Conservation (phyloP, 257 asterid genomes). For the Jacaranda mimosifolia region DNA sequence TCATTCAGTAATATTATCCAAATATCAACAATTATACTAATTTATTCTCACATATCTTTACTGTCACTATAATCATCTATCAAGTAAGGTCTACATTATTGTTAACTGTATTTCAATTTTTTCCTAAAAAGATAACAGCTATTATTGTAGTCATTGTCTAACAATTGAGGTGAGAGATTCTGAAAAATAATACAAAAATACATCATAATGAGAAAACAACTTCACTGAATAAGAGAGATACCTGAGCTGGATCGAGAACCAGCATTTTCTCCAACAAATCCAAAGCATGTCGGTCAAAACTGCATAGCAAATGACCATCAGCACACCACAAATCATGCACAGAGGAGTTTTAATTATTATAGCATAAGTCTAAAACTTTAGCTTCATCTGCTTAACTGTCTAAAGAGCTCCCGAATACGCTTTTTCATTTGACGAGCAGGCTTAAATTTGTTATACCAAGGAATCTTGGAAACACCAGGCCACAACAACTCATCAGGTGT, state of each 20-base stretch:
- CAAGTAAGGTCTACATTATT: conserved; percentile 1
- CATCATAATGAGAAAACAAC: conserved; percentile 21
- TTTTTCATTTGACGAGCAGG: conserved; percentile 87
- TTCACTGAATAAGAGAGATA: conserved; percentile 43
- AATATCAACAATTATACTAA: conserved; percentile 3
- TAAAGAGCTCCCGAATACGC: conserved; percentile 83
- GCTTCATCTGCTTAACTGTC: conserved; percentile 71
- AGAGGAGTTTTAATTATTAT: conserved; percentile 13
- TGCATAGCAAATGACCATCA: conserved; percentile 46
- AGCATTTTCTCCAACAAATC: conserved; percentile 93
- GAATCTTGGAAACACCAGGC: conserved; percentile 98
- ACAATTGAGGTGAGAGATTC: background rate
- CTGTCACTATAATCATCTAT: background rate
- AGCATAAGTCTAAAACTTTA: conserved; percentile 13
- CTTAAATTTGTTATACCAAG: conserved; percentile 95
- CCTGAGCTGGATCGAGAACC: conserved; percentile 97
- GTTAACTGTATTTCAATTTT: background rate
- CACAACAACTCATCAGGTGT: conserved; percentile 92
- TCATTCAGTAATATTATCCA: conserved; percentile 1
- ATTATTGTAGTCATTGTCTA: conserved; percentile 2
- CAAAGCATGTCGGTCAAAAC: conserved; percentile 91
- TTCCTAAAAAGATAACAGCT: background rate
- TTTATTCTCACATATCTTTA: background rate
- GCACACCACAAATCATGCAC: conserved; percentile 28
- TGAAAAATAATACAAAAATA: background rate